These are phyloP conservation scores for Phaeosphaeriaceae sp. DNA, from an alignment of 2,329 filamentous ascomycete species.

Conservation along the genomic window DNA sequence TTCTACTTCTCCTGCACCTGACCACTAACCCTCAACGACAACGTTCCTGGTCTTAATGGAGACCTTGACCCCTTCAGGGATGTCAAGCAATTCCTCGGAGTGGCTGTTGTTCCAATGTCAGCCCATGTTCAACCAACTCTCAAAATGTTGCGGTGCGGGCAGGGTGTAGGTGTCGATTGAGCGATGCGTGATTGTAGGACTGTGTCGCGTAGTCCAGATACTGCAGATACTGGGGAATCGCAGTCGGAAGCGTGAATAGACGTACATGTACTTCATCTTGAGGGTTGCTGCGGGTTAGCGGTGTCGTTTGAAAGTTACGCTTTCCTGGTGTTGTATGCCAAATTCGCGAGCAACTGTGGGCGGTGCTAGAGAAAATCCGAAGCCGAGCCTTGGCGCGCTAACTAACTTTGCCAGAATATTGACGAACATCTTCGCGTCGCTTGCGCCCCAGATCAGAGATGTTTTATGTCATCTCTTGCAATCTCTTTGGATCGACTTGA, in stretches of 20 bases:
- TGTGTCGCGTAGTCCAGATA: constrained; percentile 20
- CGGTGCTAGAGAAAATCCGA: constrained; percentile 18
- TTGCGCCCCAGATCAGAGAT: neutral
- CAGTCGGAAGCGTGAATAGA: constrained; percentile 15
- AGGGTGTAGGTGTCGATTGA: constrained; percentile 13
- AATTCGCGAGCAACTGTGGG: constrained; percentile 18
- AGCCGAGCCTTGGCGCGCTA: constrained; percentile 7
- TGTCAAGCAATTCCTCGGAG: constrained; percentile 91
- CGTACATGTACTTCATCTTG: constrained; percentile 97
- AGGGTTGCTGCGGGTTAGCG: constrained; percentile 45
- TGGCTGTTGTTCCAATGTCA: constrained; percentile 60
- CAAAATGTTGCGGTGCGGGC: constrained; percentile 16
- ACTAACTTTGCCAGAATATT: too few species aligned
- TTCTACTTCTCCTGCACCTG: constrained; percentile 2
- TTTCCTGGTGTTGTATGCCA: constrained; percentile 15
- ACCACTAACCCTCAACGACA: constrained; percentile 92
- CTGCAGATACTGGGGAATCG: constrained; percentile 14
- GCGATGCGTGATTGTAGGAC: constrained; percentile 17
- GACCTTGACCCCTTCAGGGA: constrained; percentile 98
- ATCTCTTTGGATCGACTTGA: too few species aligned
- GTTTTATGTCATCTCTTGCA: neutral
- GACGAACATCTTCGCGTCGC: neutral
- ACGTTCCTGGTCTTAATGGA: constrained; percentile 95
- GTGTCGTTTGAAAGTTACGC: constrained; percentile 34
- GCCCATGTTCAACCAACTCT: constrained; percentile 25